Conservation (phyloP, 2,329 filamentous ascomycete genomes). For the Beauveria sp. region DNA sequence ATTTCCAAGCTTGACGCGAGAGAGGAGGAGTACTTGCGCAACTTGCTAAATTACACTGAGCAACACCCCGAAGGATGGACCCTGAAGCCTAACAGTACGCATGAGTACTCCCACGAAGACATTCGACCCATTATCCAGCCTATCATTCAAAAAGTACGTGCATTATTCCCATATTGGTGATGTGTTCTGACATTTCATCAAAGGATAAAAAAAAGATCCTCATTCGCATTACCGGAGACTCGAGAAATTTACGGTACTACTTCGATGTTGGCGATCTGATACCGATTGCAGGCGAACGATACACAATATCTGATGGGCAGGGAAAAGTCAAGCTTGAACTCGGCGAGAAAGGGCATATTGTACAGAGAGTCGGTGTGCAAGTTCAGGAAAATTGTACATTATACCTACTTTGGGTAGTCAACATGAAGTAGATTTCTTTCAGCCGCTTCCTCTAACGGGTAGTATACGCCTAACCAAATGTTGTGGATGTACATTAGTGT, state of each 20-base stretch:
- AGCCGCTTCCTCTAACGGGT: neutral
- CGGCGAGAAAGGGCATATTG: neutral
- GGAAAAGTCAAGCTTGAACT: neutral
- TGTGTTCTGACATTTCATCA: neutral
- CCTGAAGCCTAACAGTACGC: neutral
- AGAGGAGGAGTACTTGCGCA: neutral
- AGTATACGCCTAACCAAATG: neutral
- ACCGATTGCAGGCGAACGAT: neutral
- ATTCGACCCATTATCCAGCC: neutral
- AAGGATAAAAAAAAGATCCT: neutral
- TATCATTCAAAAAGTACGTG: neutral
- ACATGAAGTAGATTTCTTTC: neutral
- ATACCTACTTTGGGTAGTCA: neutral
- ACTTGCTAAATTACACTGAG: neutral
- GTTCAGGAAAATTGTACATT: neutral
- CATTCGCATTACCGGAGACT: neutral
- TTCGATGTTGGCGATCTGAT: neutral
- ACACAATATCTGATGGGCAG: neutral
- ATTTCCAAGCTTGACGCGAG: neutral
- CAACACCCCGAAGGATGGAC: neutral
- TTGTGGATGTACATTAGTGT: neutral
- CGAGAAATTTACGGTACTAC: neutral
- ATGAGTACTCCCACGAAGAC: neutral
- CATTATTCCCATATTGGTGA: neutral
- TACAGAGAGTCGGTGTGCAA: neutral